These are phyloP conservation scores for Solanum peruvianum DNA, from an alignment of 257 asterid species.

Conservation along the genomic window DNA sequence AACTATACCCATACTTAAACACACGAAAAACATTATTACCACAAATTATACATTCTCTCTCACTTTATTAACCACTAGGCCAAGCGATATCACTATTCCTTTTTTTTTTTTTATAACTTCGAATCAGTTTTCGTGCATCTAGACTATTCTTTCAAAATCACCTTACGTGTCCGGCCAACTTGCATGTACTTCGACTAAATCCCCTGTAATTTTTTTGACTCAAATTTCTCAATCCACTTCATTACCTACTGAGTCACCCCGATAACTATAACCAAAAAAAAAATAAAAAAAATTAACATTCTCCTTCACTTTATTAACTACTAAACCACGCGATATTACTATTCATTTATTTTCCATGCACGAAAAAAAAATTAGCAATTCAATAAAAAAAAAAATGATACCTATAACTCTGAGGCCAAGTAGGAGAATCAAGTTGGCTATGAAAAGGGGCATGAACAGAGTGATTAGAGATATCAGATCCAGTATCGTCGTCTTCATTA, in stretches of 20 bases:
- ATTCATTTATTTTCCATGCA: not conserved
- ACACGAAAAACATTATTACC: not conserved
- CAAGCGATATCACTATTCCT: not conserved
- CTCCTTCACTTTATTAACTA: not conserved
- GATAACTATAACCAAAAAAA: too few species aligned
- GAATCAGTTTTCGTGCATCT: not conserved
- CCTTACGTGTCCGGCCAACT: not conserved
- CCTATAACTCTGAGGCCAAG: slow-evolving; percentile 92
- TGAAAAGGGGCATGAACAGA: slow-evolving; percentile 8
- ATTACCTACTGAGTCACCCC: not conserved
- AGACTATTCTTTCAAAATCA: not conserved
- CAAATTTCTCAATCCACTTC: not conserved
- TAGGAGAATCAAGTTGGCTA: slow-evolving; percentile 2
- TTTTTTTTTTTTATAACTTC: not conserved
- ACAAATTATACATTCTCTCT: not conserved
- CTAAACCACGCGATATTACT: fast-evolving
- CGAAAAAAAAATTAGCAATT: not conserved
- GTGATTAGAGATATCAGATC: slow-evolving; percentile 36
- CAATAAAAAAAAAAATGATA: not conserved
- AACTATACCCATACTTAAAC: not conserved
- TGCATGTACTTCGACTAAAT: not conserved
- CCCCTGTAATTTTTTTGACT: too few species aligned
- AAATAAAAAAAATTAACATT: too few species aligned
- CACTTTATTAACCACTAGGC: not conserved
- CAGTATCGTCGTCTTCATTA: slow-evolving; percentile 42